Conservation (phyloP, 768 basidiomycete species). For the Cystoderma amianthinum region DNA sequence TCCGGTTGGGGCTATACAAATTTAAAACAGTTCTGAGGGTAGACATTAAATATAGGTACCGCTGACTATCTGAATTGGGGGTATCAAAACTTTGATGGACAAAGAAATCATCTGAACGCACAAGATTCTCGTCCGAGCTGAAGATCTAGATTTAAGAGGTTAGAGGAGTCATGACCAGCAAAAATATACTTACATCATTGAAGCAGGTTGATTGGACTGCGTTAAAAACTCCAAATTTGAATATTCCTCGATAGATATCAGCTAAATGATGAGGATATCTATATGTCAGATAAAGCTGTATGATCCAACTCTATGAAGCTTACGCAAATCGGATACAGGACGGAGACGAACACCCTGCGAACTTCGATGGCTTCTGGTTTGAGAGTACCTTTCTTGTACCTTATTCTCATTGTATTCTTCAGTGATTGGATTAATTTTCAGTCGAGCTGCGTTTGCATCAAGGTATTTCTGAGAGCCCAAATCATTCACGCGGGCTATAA, state of each 20-base stretch:
- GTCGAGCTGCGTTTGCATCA: no score
- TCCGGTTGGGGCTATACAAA: constrained; percentile 79
- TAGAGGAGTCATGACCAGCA: neutral
- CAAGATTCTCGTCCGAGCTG: constrained; percentile 57
- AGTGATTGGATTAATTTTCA: no score
- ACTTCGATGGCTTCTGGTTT: no score
- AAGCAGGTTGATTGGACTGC: constrained; percentile 84
- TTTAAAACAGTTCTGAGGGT: constrained; percentile 3
- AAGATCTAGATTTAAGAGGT: constrained; percentile 31
- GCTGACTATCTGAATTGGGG: constrained; percentile 55
- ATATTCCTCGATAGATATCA: constrained; percentile 71
- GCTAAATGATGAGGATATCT: constrained; percentile 38
- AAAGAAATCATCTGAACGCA: constrained; percentile 18
- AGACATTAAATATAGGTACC: constrained; percentile 32
- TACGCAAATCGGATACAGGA: constrained; percentile 71
- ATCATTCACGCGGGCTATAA: no score
- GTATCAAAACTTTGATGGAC: constrained; percentile 6
- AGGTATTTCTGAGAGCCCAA: no score
- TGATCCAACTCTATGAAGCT: constrained; percentile 11
- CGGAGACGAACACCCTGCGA: constrained; percentile 55
- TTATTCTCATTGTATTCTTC: no score
- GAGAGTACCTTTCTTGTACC: no score
- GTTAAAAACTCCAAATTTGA: constrained; percentile 90
- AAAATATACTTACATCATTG: constrained; percentile 45
- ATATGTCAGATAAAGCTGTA: constrained; percentile 6